A percentile compares a stretch with the other conserved stretches of the same genome.
Evolutionary conservation across 2,329 filamentous ascomycete species (phyloP).

Genomic region (Stemphylium lycopersici): DNA sequence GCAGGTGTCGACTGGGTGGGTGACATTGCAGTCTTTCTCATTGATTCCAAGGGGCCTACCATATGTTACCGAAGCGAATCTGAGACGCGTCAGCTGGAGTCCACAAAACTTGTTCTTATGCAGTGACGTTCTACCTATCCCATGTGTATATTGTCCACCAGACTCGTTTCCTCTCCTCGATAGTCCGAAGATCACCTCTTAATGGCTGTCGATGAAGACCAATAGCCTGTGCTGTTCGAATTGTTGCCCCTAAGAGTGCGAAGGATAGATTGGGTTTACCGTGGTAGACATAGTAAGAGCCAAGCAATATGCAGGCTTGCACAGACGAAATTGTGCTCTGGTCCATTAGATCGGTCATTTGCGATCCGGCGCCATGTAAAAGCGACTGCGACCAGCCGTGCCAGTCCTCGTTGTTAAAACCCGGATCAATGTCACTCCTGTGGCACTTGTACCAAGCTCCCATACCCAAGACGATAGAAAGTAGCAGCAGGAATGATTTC

Average conservation of each 20-base stretch:
- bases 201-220: conserved; percentile 42
- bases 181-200: conserved; percentile 26
- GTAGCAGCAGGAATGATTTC: conserved; percentile 47
- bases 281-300: conserved; percentile 52
- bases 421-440: conserved; percentile 17
- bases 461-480: conserved; percentile 49
- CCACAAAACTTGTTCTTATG: background rate
- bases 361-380: conserved; percentile 39
- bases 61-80: conserved; percentile 51
- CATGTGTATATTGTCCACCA: conserved; percentile 55
- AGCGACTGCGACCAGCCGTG: conserved; percentile 22
- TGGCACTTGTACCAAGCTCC: conserved; percentile 49
- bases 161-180: conserved; percentile 48
- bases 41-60: conserved; percentile 52
- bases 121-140: conserved; percentile 35
- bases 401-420: conserved; percentile 18
- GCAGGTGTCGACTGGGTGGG: conserved; percentile 43
- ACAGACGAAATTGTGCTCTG: conserved; percentile 46
- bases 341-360: conserved; percentile 52
- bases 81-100: conserved; percentile 2
- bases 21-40: conserved; percentile 49
- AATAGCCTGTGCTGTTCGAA: conserved; percentile 46
- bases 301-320: conserved; percentile 50
- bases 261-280: conserved; percentile 51
- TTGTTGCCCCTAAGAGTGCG: conserved; percentile 47